Conservation (phyloP, 371 early-diverging fungal species). For the Saksenaea vasiformis region DNA sequence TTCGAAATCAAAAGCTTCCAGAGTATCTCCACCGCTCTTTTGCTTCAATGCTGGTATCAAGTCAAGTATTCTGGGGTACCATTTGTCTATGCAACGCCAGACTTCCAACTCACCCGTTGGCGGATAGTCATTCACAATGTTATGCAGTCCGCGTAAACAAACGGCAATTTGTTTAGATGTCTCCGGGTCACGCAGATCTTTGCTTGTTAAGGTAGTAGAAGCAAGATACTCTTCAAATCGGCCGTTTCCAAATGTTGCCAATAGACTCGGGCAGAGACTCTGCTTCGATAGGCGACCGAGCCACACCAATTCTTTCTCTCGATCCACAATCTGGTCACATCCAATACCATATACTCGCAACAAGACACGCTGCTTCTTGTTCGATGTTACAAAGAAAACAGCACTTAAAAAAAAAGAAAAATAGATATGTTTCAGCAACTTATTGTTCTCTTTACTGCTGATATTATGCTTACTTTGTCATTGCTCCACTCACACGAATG, state of each 20-base stretch:
- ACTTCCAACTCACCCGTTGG: slow-evolving; percentile 56
- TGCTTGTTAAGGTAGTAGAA: slow-evolving; percentile 69
- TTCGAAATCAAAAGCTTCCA: slow-evolving; percentile 41
- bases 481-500: slow-evolving; percentile 22
- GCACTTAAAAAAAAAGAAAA: slow-evolving; percentile 33
- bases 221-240: slow-evolving; percentile 86
- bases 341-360: slow-evolving; percentile 84
- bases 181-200: slow-evolving; percentile 66
- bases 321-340: slow-evolving; percentile 74
- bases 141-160: slow-evolving; percentile 75
- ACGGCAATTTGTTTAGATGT: slow-evolving; percentile 75
- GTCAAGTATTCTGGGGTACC: slow-evolving; percentile 12
- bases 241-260: slow-evolving; percentile 85
- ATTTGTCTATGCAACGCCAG: slow-evolving; percentile 62
- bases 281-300: slow-evolving; percentile 66
- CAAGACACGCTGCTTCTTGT: slow-evolving; percentile 51
- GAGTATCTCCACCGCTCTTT: slow-evolving; percentile 16
- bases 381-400: slow-evolving; percentile 69
- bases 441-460: slow-evolving; percentile 20
- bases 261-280: slow-evolving; percentile 64
- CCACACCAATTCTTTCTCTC: slow-evolving; percentile 83
- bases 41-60: slow-evolving; percentile 17
- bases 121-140: slow-evolving; percentile 65
- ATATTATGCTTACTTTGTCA: slow-evolving; percentile 27
- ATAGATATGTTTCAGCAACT: slow-evolving; percentile 6